A percentile compares a stretch with the other conserved stretches of the same genome.
phyloP scores from a whole-genome alignment of 352 stramenopile species.

The Phytophthora podocarpi region DNA sequence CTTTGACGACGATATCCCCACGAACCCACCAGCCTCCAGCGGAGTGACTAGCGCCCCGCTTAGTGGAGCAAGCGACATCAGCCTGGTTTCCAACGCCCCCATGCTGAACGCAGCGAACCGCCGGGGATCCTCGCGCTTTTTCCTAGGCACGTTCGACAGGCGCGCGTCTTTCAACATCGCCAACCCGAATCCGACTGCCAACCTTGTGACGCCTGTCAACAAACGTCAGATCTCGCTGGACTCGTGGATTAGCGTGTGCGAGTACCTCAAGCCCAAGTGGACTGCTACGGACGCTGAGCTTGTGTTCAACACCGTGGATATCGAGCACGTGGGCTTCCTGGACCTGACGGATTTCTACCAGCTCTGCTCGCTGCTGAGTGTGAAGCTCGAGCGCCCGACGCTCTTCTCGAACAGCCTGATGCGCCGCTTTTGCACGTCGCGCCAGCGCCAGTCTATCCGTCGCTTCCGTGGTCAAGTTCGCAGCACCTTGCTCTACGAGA shows the following conservation, averaged over 20 bases:
- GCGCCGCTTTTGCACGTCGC: constrained; percentile 50
- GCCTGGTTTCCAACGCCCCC: constrained; percentile 27
- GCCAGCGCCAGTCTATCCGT: constrained; percentile 55
- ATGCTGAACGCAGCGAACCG: constrained; percentile 46
- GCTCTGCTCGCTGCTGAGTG: constrained; percentile 75
- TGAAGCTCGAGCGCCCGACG: constrained; percentile 62
- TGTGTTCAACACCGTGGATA: constrained; percentile 83
- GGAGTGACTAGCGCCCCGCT: constrained; percentile 6
- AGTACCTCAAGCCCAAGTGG: constrained; percentile 80
- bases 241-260: constrained; percentile 73
- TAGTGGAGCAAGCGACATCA: constrained; percentile 31
- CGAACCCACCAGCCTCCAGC: constrained; percentile 2
- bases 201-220: constrained; percentile 49
- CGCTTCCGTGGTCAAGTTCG: constrained; percentile 57
- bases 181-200: constrained; percentile 26
- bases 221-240: constrained; percentile 67
- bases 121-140: constrained; percentile 73
- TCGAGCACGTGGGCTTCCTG: constrained; percentile 64
- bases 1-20: constrained; percentile 39
- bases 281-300: constrained; percentile 70
- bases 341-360: constrained; percentile 80
- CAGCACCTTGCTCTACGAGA: constrained; percentile 64
- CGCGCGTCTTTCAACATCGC: constrained; percentile 50
- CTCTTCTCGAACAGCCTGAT: constrained; percentile 49
- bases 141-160: constrained; percentile 43